Evolutionary conservation across 345 rosid genomes (phyloP).

Genomic region (Barbarea vulgaris): DNA sequence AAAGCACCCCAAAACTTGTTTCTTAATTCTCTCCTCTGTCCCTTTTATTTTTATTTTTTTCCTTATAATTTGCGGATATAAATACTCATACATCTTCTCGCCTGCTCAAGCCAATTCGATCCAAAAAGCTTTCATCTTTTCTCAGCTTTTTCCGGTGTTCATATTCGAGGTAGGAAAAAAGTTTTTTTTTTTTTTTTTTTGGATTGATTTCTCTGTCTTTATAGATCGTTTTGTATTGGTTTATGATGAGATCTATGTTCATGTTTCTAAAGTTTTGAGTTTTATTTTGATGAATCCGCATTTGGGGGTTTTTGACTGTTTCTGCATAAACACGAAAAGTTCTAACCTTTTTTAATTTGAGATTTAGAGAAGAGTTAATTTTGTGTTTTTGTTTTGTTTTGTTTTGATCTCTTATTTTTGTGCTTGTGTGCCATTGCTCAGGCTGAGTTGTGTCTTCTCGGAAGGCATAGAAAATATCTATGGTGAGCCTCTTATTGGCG

Average conservation of each 20-base stretch:
- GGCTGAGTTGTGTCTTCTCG: conserved; percentile 57
- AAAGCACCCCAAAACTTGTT: conserved; percentile 23
- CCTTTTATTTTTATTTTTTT: not conserved
- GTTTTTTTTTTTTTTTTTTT: not conserved
- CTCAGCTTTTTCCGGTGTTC: conserved; percentile 22
- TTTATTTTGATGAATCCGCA: conserved; percentile 34
- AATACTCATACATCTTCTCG: conserved; percentile 23
- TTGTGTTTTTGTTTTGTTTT: conserved; percentile 10
- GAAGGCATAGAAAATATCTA: conserved; percentile 64
- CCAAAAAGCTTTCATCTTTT: conserved; percentile 33
- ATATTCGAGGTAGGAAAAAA: conserved; percentile 26
- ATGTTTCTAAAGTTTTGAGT: conserved; percentile 26
- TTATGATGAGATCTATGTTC: conserved; percentile 31
- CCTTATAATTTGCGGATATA: not conserved
- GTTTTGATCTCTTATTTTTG: conserved; percentile 40
- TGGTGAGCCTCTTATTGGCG: conserved; percentile 73
- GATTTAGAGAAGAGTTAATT: conserved; percentile 1
- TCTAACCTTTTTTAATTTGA: conserved; percentile 11
- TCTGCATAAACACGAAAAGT: conserved; percentile 7
- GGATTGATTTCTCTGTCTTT: not conserved
- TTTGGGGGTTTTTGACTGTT: conserved; percentile 14
- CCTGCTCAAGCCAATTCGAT: conserved; percentile 12
- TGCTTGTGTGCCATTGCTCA: conserved; percentile 54
- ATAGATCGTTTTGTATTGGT: conserved; percentile 22
- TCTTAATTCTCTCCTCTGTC: conserved; percentile 21